Conservation (phyloP, 140 eudicot species). For the Bidens hawaiensis region DNA sequence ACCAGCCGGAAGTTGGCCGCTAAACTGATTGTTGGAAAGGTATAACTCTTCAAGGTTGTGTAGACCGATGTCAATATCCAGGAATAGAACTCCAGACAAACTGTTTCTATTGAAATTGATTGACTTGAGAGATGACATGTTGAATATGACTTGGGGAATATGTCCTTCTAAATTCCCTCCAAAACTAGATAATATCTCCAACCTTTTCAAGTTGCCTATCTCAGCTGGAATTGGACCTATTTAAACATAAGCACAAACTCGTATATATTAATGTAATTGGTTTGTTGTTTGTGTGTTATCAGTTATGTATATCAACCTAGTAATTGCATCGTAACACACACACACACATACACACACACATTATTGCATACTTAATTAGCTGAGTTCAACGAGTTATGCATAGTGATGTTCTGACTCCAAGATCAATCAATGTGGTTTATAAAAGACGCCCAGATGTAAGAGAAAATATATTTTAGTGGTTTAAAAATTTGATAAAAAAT, state of each 20-base stretch:
- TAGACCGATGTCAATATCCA: conserved; percentile 1
- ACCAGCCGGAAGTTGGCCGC: conserved; percentile 26
- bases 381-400: no score
- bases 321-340: not conserved
- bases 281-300: no score
- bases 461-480: no score
- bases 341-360: no score
- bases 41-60: conserved; percentile 4
- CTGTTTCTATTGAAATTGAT: conserved; percentile 12
- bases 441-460: no score
- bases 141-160: conserved; percentile 23
- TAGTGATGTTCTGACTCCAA: no score
- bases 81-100: conserved; percentile 20
- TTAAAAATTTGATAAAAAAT: no score
- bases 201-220: conserved; percentile 9
- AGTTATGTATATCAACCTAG: no score
- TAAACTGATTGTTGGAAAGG: conserved; percentile 14
- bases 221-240: conserved; percentile 8
- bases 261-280: not conserved
- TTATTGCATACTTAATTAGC: no score
- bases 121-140: conserved; percentile 3
- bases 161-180: not conserved
- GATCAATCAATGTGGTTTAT: no score
- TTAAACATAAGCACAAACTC: not conserved
- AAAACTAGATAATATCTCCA: conserved; percentile 3